Conservation (phyloP, 257 asterid species). For the Nicotiana paniculata region DNA sequence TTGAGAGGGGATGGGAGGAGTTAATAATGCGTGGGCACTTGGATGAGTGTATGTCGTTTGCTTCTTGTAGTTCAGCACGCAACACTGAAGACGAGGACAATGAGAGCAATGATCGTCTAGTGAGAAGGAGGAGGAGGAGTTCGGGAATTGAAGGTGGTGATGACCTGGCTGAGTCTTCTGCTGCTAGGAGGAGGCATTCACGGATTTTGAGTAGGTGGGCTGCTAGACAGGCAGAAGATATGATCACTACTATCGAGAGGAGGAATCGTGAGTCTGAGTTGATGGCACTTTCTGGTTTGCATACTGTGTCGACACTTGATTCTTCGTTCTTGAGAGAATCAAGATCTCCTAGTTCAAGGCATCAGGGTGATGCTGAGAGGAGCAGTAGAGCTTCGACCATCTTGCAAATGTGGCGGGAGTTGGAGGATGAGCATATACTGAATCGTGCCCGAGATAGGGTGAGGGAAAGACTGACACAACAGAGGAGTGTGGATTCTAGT, state of each 20-base stretch:
- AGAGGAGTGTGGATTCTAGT: constrained; percentile 54
- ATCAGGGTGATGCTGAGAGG: constrained; percentile 75
- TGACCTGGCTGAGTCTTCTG: constrained; percentile 93
- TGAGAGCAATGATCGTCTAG: constrained; percentile 53
- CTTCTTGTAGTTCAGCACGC: constrained; percentile 69
- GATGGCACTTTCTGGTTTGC: constrained; percentile 88
- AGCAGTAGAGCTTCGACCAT: constrained; percentile 73
- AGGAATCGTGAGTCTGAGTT: constrained; percentile 76
- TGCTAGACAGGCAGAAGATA: constrained; percentile 81
- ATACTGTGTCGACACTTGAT: constrained; percentile 82
- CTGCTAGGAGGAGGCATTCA: constrained; percentile 81
- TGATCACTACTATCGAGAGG: constrained; percentile 87
- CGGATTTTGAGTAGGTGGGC: constrained; percentile 79
- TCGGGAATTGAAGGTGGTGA: constrained; percentile 87
- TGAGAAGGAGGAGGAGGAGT: constrained; percentile 63
- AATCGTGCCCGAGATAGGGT: constrained; percentile 64
- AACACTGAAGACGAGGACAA: constrained; percentile 70
- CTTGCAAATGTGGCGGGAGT: constrained; percentile 89
- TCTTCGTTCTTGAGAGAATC: constrained; percentile 87
- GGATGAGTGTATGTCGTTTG: constrained; percentile 81
- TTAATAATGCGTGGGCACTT: constrained; percentile 71
- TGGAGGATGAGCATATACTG: constrained; percentile 74
- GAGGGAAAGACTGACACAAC: constrained; percentile 67
- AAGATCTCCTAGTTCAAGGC: constrained; percentile 71
- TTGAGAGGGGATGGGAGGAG: constrained; percentile 88